Conservation (phyloP, 2,329 filamentous ascomycete species). For the Epichloe sp. region DNA sequence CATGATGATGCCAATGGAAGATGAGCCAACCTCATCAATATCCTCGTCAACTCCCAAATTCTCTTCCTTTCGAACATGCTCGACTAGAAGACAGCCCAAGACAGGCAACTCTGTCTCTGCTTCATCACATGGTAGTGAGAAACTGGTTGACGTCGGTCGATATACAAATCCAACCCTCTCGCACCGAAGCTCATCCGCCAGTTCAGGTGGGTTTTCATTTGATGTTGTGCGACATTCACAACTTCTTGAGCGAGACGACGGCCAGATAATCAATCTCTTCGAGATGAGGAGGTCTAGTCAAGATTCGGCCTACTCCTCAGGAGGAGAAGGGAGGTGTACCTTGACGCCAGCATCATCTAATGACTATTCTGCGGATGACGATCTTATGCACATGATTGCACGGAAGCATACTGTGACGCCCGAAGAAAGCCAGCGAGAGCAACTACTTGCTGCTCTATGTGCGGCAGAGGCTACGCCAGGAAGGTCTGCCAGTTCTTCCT, state of each 20-base stretch:
- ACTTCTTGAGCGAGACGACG: background rate
- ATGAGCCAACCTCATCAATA: background rate
- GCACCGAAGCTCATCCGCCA: background rate
- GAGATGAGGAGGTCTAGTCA: background rate
- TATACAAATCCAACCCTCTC: background rate
- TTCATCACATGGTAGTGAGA: background rate
- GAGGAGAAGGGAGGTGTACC: background rate
- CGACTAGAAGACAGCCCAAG: background rate
- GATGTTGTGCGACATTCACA: background rate
- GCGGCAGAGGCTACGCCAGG: background rate
- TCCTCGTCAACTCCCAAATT: background rate
- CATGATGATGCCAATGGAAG: background rate
- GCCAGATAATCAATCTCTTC: background rate
- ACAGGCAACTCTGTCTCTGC: background rate
- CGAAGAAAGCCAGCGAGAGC: background rate
- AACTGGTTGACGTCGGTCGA: background rate
- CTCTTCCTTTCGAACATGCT: background rate
- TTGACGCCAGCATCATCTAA: background rate
- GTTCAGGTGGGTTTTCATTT: background rate
- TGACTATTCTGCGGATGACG: background rate
- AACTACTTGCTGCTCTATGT: conserved; percentile 1
- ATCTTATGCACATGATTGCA: background rate
- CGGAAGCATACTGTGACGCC: conserved; percentile 1
- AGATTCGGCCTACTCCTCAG: background rate
- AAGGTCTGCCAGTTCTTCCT: background rate